Percentiles rank a stretch among this genome's conserved stretches.
Conservation (phyloP, 148 eudicot genomes). For the Gaultheria prostrata region DNA sequence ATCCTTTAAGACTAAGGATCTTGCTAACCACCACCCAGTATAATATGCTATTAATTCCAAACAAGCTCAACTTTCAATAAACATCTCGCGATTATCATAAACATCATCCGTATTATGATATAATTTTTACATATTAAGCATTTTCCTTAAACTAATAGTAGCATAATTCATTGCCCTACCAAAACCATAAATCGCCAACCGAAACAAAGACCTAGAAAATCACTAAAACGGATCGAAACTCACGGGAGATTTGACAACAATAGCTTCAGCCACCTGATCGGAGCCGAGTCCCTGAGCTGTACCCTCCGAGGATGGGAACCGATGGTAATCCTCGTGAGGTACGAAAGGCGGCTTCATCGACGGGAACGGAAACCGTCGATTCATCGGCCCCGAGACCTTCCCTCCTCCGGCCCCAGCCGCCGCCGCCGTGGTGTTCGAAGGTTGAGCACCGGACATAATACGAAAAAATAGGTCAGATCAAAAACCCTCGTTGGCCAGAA, state of each 20-base stretch:
- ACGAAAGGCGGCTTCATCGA: constrained; percentile 65
- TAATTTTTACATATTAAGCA: too few relatives aligned
- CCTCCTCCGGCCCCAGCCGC: constrained; percentile 16
- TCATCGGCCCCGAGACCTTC: constrained; percentile 31
- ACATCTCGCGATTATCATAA: too few relatives aligned
- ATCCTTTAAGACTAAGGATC: background rate
- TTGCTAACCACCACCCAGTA: too few relatives aligned
- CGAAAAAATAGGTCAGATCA: background rate
- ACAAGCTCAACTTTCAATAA: too few relatives aligned
- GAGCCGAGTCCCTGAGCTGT: constrained; percentile 22
- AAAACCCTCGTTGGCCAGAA: background rate
- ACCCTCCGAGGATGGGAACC: constrained; percentile 37
- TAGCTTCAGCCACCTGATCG: constrained; percentile 43
- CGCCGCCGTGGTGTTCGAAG: constrained; percentile 30
- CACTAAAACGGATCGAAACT: constrained; percentile 12
- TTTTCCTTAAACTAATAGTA: background rate
- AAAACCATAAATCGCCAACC: constrained; percentile 16
- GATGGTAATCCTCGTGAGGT: constrained; percentile 57
- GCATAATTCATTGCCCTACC: background rate
- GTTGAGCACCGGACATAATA: constrained; percentile 33
- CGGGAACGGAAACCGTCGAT: constrained; percentile 52
- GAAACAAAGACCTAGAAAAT: background rate
- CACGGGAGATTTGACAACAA: constrained; percentile 75
- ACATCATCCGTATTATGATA: too few relatives aligned
- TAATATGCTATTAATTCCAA: too few relatives aligned